phyloP scores from a whole-genome alignment of 1,284 basidiomycete genomes.

The Hortiboletus rubellus region DNA sequence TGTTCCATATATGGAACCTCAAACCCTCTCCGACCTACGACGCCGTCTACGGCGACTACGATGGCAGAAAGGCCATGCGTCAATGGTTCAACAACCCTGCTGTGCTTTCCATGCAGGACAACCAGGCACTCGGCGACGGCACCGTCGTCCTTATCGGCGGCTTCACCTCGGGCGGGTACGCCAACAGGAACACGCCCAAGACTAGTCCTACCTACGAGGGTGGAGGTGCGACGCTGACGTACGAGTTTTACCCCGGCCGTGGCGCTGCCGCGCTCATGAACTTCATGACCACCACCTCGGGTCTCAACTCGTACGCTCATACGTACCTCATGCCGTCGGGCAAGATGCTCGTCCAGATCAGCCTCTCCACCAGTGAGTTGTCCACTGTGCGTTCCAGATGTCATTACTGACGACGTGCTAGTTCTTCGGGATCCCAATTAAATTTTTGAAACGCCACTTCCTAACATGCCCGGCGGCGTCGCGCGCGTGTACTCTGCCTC shows the following conservation, averaged over 20 bases:
- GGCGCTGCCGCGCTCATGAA: constrained; percentile 45
- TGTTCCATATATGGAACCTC: no score
- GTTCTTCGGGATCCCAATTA: constrained; percentile 60
- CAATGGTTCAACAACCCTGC: constrained; percentile 77
- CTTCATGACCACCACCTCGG: constrained; percentile 41
- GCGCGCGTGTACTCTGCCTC: constrained; percentile 91
- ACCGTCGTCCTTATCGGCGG: constrained; percentile 73
- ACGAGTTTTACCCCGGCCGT: constrained; percentile 51
- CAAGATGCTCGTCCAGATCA: constrained; percentile 51
- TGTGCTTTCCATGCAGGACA: constrained; percentile 67
- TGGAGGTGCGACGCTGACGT: constrained; percentile 36
- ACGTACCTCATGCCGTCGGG: constrained; percentile 59
- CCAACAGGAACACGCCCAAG: constrained; percentile 79
- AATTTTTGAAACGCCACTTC: constrained; percentile 62
- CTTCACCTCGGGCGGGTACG: constrained; percentile 82
- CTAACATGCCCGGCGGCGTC: constrained; percentile 64
- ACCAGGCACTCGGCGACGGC: constrained; percentile 70
- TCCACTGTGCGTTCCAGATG: neutral
- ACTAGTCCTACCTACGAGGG: constrained; percentile 61
- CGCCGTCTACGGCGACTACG: constrained; percentile 60
- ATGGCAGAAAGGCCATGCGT: constrained; percentile 68
- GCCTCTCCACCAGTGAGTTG: constrained; percentile 45
- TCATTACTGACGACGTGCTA: constrained; percentile 29
- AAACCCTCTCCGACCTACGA: constrained; percentile 32
- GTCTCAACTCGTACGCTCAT: constrained; percentile 59